Conservation (phyloP, 495 filamentous ascomycete species). For the Penicillium canariense region DNA sequence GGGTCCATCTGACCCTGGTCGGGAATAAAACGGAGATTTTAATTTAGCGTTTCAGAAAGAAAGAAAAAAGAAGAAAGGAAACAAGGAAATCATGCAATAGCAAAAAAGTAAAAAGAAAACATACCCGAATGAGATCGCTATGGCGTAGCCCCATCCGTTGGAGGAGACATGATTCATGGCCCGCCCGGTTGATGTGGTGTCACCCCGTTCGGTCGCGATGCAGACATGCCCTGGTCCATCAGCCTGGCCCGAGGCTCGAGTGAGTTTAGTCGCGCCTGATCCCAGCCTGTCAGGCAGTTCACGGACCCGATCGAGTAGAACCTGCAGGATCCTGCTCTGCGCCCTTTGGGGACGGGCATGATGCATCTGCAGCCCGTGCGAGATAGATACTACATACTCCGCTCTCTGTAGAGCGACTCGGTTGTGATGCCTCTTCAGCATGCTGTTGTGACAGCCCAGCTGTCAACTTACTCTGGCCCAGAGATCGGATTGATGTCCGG, state of each 20-base stretch:
- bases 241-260: neutral
- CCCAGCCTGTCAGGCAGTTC: slow-evolving; percentile 6
- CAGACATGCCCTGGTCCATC: slow-evolving; percentile 9
- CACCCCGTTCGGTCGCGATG: slow-evolving; percentile 13
- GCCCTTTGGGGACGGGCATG: neutral
- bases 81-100: neutral
- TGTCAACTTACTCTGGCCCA: slow-evolving; percentile 34
- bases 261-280: neutral
- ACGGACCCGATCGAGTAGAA: neutral
- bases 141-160: slow-evolving; percentile 1
- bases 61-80: neutral
- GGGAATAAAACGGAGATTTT: slow-evolving; percentile 11
- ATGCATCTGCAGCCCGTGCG: neutral
- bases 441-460: slow-evolving; percentile 24
- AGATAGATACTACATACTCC: neutral
- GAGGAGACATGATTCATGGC: slow-evolving; percentile 9
- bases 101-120: neutral
- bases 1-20: slow-evolving; percentile 14
- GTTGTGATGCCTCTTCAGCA: neutral
- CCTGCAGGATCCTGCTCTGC: neutral
- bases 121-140: neutral
- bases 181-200: neutral
- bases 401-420: neutral
- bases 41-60: neutral
- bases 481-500: slow-evolving; percentile 38